Conservation (phyloP, 2,329 filamentous ascomycete species). For the Sphaerulina musiva region DNA sequence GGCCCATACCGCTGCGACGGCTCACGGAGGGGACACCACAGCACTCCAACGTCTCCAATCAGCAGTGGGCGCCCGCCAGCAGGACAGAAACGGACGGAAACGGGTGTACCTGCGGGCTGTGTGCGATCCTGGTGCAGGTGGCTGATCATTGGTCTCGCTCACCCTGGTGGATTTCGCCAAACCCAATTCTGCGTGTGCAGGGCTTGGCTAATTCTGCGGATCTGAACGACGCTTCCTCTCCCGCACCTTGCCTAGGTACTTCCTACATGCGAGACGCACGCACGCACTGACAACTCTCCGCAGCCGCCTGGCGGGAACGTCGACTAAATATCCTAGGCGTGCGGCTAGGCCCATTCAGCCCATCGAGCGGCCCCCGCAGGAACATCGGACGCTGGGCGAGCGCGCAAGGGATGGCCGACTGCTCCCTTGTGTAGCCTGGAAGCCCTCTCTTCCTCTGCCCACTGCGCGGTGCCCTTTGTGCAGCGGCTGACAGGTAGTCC, state of each 20-base stretch:
- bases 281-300: background rate
- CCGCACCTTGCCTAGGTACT: background rate
- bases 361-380: conserved; percentile 7
- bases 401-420: conserved; percentile 19
- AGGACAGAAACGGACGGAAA: background rate
- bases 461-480: conserved; percentile 14
- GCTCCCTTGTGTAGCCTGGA: conserved; percentile 13
- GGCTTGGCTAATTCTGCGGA: background rate
- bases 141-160: background rate
- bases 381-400: conserved; percentile 5
- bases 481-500: conserved; percentile 21
- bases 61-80: no score
- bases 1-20: no score
- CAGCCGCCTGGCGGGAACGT: conserved; percentile 1
- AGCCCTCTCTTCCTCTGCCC: background rate
- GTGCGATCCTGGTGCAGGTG: background rate
- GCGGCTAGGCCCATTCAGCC: background rate
- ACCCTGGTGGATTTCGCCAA: background rate
- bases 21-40: no score
- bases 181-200: background rate
- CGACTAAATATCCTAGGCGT: background rate
- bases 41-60: no score
- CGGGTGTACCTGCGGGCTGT: conserved; percentile 3
- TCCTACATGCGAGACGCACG: background rate
- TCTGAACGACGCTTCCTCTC: background rate